Percentiles rank a stretch among this genome's conserved stretches.
Evolutionary conservation across 1,284 basidiomycete species (phyloP).

Genomic region (Cryptococcus neoformans): DNA sequence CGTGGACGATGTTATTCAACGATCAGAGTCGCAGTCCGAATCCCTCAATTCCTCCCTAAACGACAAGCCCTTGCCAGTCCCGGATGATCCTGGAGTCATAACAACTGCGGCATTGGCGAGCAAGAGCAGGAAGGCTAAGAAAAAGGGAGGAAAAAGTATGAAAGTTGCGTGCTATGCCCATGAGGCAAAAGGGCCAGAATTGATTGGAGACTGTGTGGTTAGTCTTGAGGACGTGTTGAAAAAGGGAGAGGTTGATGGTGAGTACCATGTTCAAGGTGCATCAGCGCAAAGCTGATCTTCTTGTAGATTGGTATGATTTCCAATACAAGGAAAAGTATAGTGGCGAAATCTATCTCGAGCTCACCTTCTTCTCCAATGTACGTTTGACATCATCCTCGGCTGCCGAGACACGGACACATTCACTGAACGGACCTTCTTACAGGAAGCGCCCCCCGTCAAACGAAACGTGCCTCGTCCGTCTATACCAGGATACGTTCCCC

Average conservation of each 20-base stretch:
- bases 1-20: slow-evolving; percentile 61
- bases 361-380: slow-evolving; percentile 95
- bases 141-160: slow-evolving; percentile 60
- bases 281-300: neutral
- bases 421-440: neutral
- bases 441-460: slow-evolving; percentile 26
- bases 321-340: slow-evolving; percentile 86
- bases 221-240: slow-evolving; percentile 84
- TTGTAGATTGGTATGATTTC: slow-evolving; percentile 87
- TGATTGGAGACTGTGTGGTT: slow-evolving; percentile 88
- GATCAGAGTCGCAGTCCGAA: slow-evolving; percentile 51
- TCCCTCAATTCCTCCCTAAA: slow-evolving; percentile 57
- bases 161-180: slow-evolving; percentile 88
- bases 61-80: slow-evolving; percentile 49
- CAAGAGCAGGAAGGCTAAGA: slow-evolving; percentile 50
- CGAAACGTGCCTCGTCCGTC: slow-evolving; percentile 39
- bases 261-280: slow-evolving; percentile 36
- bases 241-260: slow-evolving; percentile 92
- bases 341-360: slow-evolving; percentile 88
- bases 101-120: slow-evolving; percentile 51
- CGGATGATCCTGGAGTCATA: slow-evolving; percentile 30
- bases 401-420: neutral
- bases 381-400: slow-evolving; percentile 42
- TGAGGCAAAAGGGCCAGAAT: slow-evolving; percentile 88
- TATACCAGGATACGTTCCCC: slow-evolving; percentile 31